Evolutionary conservation across 805 yeast species (phyloP).

Genomic region (Candida methanosorbosa): DNA sequence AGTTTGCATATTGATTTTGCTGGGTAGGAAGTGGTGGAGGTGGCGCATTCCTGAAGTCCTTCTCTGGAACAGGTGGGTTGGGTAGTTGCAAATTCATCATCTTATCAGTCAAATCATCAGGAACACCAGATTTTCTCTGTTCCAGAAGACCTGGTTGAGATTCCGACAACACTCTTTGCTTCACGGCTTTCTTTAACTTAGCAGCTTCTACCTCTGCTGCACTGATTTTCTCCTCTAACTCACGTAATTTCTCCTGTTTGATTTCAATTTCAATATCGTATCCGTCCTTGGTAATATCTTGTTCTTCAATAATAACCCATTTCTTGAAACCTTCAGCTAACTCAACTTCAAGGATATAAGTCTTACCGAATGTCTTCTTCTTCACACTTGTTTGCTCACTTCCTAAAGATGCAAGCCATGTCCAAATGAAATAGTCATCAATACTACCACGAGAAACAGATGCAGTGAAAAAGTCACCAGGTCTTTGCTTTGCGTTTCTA

Average conservation of each 20-base stretch:
- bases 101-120: neutral
- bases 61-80: conserved; percentile 5
- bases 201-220: conserved; percentile 20
- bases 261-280: conserved; percentile 27
- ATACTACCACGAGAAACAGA: conserved; percentile 56
- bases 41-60: conserved; percentile 1
- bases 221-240: conserved; percentile 18
- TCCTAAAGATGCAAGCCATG: conserved; percentile 76
- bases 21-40: neutral
- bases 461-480: conserved; percentile 29
- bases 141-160: neutral
- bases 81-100: conserved; percentile 2
- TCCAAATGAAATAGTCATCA: conserved; percentile 87
- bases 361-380: conserved; percentile 69
- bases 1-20: neutral
- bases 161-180: neutral
- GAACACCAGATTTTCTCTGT: too few species aligned
- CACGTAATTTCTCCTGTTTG: conserved; percentile 22
- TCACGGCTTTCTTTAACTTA: conserved; percentile 4
- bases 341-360: conserved; percentile 75
- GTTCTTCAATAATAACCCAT: conserved; percentile 73
- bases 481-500: conserved; percentile 11
- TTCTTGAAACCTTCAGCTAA: conserved; percentile 65
- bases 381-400: conserved; percentile 60
- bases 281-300: conserved; percentile 32